Evolutionary conservation across 169 alveolate genomes (phyloP).

Genomic region (Plasmodium malariae): DNA sequence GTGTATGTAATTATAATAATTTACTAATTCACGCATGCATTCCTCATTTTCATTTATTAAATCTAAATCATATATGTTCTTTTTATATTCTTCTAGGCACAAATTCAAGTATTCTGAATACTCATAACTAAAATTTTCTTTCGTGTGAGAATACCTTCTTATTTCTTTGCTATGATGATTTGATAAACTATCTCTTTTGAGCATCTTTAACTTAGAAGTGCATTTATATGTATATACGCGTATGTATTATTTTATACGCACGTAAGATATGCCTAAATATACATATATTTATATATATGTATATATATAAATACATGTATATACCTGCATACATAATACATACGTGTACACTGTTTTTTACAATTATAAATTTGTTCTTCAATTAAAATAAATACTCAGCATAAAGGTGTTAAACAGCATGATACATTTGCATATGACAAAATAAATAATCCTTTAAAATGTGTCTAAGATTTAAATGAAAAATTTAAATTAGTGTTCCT

Average conservation of each 20-base stretch:
- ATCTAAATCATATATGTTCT: constrained; percentile 76
- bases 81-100: constrained; percentile 71
- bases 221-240: constrained; percentile 28
- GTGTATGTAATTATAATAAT: constrained; percentile 74
- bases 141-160: constrained; percentile 71
- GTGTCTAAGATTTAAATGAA: constrained; percentile 62
- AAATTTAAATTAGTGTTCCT: constrained; percentile 22
- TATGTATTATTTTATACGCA: constrained; percentile 11
- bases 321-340: neutral
- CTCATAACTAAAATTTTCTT: constrained; percentile 52
- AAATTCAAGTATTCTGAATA: constrained; percentile 65
- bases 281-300: constrained; percentile 13
- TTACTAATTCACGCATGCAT: constrained; percentile 75
- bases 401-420: constrained; percentile 23
- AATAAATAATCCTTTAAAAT: constrained; percentile 43
- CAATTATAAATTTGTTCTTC: constrained; percentile 21
- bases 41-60: constrained; percentile 78
- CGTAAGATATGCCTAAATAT: constrained; percentile 16
- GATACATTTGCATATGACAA: constrained; percentile 60
- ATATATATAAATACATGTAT: neutral
- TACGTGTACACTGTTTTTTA: constrained; percentile 15
- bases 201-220: constrained; percentile 58
- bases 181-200: constrained; percentile 73
- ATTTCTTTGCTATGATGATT: constrained; percentile 71
- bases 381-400: constrained; percentile 29